phyloP scores from a whole-genome alignment of 352 stramenopile species.

The Globisporangium rhizosaccharum region DNA sequence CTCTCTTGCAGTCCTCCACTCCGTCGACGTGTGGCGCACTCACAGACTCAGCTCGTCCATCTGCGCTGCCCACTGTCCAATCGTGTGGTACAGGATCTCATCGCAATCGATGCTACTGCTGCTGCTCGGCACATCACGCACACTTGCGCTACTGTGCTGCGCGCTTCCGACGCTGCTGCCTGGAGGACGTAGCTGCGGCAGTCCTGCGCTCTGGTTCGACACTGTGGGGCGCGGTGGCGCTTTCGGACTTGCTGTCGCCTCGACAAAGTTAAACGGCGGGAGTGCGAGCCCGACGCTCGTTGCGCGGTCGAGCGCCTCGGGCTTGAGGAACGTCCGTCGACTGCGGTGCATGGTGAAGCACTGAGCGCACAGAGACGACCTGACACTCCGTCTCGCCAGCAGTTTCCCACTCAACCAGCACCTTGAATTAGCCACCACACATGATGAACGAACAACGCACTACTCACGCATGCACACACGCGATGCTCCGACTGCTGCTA shows the following conservation, averaged over 20 bases:
- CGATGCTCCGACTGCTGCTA: not conserved
- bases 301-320: conserved; percentile 16
- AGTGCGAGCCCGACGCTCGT: conserved; percentile 29
- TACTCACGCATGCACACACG: conserved; percentile 1
- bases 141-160: not conserved
- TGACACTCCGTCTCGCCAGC: no score
- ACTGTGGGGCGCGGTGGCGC: not conserved
- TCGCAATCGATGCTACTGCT: conserved; percentile 11
- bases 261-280: conserved; percentile 67
- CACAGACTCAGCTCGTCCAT: conserved; percentile 21
- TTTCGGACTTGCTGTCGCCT: conserved; percentile 13
- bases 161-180: not conserved
- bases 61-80: conserved; percentile 12
- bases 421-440: no score
- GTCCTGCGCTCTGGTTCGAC: conserved; percentile 2
- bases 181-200: not conserved
- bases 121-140: no score
- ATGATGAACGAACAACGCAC: not conserved
- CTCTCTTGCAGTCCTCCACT: not conserved
- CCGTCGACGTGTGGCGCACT: not conserved
- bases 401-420: no score
- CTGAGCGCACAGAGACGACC: not conserved
- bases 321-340: not conserved
- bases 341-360: conserved; percentile 10
- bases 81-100: conserved; percentile 16